A percentile compares a stretch with the other conserved stretches of the same genome.
phyloP scores from a whole-genome alignment of 2,329 filamentous ascomycete genomes.

The Coniochaeta pulveracea region DNA sequence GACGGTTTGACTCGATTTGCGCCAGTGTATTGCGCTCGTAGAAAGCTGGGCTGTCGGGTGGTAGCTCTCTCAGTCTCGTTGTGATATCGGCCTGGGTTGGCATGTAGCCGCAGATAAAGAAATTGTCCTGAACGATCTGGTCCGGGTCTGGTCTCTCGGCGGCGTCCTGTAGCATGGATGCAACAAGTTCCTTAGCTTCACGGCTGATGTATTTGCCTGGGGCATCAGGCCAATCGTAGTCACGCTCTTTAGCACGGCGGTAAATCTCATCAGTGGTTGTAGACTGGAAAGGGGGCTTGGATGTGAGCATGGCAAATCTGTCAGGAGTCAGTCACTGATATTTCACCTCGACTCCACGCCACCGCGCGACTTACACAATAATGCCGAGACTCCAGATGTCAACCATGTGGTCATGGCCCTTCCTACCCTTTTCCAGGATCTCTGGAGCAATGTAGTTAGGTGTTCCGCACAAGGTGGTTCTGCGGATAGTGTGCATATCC shows the following conservation, averaged over 20 bases:
- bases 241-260: conserved; percentile 54
- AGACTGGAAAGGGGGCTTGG: conserved; percentile 93
- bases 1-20: conserved; percentile 32
- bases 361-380: conserved; percentile 72
- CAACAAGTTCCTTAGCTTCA: conserved; percentile 69
- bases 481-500: conserved; percentile 72
- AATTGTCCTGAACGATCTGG: conserved; percentile 66
- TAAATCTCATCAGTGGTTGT: conserved; percentile 81
- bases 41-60: conserved; percentile 47
- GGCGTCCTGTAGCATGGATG: conserved; percentile 63
- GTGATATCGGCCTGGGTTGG: conserved; percentile 50
- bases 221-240: conserved; percentile 66
- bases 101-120: conserved; percentile 68
- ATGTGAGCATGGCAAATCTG: conserved; percentile 91
- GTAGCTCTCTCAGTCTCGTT: conserved; percentile 41
- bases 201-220: conserved; percentile 60
- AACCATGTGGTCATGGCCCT: conserved; percentile 94
- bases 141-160: conserved; percentile 67
- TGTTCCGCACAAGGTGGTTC: conserved; percentile 91
- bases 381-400: conserved; percentile 98
- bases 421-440: conserved; percentile 85
- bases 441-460: conserved; percentile 98
- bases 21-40: conserved; percentile 35
- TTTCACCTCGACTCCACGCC: too few relatives aligned
- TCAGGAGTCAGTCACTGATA: conserved; percentile 13